phyloP scores from a whole-genome alignment of 495 filamentous ascomycete genomes.

The Cenococcum geophilum region DNA sequence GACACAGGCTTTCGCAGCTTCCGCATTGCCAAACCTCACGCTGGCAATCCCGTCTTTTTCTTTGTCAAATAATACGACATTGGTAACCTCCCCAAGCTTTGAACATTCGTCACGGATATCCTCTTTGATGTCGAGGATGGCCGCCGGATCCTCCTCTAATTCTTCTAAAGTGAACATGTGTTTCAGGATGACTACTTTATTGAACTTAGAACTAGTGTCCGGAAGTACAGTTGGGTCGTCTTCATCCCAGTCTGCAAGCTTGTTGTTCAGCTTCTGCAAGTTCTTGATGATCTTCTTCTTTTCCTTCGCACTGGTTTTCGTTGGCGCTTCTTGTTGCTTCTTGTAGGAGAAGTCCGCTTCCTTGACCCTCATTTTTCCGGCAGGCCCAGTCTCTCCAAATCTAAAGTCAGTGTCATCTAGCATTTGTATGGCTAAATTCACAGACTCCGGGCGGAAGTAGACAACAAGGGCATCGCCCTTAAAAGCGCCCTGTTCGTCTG shows the following conservation, averaged over 20 bases:
- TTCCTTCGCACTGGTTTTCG: constrained; percentile 56
- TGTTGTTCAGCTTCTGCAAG: constrained; percentile 73
- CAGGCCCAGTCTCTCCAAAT: constrained; percentile 48
- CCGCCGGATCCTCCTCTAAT: constrained; percentile 76
- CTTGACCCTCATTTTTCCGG: constrained; percentile 70
- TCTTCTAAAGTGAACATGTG: constrained; percentile 92
- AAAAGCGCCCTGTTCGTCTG: constrained; percentile 70
- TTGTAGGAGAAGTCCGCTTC: constrained; percentile 87
- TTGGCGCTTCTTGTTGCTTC: constrained; percentile 38
- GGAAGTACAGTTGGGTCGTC: constrained; percentile 61
- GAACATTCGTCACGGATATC: constrained; percentile 86
- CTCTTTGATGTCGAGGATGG: constrained; percentile 84
- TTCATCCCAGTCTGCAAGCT: constrained; percentile 90
- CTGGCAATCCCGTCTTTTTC: constrained; percentile 84
- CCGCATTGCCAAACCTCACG: constrained; percentile 64
- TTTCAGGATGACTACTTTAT: constrained; percentile 79
- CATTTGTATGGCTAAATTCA: constrained; percentile 82
- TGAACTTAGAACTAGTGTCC: constrained; percentile 56
- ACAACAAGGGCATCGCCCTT: constrained; percentile 92
- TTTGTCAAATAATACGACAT: constrained; percentile 81
- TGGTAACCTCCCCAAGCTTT: constrained; percentile 83
- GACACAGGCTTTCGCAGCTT: constrained; percentile 69
- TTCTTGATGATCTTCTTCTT: constrained; percentile 84
- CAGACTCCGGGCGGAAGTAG: constrained; percentile 88
- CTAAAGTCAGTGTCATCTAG: constrained; percentile 86